Conservation (phyloP, 176 grass and related monocot genomes). For the Olyra latifolia region DNA sequence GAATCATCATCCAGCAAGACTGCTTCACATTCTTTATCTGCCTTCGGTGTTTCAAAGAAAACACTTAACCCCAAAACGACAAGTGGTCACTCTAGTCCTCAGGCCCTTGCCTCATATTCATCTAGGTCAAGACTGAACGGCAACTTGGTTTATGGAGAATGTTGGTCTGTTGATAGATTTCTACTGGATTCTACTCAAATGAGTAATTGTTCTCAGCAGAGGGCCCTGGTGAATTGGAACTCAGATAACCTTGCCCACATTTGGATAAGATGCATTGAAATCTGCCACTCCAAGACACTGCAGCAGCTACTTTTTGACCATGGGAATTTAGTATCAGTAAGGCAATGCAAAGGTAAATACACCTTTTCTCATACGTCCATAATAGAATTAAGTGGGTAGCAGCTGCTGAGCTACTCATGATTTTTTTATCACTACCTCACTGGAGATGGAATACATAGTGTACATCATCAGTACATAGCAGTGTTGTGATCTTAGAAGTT, state of each 20-base stretch:
- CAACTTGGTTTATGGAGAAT: conserved; percentile 37
- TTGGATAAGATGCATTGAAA: conserved; percentile 72
- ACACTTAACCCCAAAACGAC: conserved; percentile 22
- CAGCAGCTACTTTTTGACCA: conserved; percentile 65
- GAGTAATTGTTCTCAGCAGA: conserved; percentile 36
- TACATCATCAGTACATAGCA: neutral
- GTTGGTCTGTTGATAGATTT: conserved; percentile 39
- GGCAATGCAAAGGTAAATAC: conserved; percentile 59
- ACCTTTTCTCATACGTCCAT: conserved; percentile 7
- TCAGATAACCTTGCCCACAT: conserved; percentile 58
- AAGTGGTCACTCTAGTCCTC: conserved; percentile 31
- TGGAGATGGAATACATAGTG: neutral
- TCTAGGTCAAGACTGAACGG: conserved; percentile 36
- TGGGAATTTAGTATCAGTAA: conserved; percentile 64
- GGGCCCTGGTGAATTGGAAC: conserved; percentile 29
- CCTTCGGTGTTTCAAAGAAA: conserved; percentile 30
- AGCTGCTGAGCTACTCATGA: neutral
- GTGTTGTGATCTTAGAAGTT: conserved; percentile 13
- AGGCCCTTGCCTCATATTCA: conserved; percentile 33
- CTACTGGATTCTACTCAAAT: conserved; percentile 22
- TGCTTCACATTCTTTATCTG: conserved; percentile 36
- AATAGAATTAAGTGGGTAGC: conserved; percentile 5
- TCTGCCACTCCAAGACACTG: conserved; percentile 78
- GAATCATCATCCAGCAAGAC: conserved; percentile 36
- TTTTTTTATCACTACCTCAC: neutral